Evolutionary conservation across 768 basidiomycete genomes (phyloP).

Genomic region (Lentinula raphanica): DNA sequence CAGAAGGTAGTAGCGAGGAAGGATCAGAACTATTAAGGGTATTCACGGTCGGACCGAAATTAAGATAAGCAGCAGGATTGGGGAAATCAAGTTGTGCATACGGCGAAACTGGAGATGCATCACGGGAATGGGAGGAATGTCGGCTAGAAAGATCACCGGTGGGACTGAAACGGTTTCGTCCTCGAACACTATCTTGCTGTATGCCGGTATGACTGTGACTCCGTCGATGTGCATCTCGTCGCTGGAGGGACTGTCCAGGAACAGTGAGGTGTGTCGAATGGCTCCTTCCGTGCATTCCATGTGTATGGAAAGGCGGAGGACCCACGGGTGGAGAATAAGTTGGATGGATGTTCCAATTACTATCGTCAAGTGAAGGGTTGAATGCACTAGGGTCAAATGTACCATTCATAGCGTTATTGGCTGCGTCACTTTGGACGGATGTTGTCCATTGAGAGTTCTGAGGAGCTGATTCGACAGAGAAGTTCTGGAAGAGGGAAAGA

Average conservation of each 20-base stretch:
- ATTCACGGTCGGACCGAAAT: neutral
- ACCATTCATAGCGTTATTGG: neutral
- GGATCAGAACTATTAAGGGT: neutral
- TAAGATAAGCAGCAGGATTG: neutral
- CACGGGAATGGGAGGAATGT: conserved; percentile 2
- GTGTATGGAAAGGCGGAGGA: neutral
- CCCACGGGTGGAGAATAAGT: neutral
- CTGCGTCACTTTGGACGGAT: neutral
- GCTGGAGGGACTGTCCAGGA: neutral
- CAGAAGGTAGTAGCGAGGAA: neutral
- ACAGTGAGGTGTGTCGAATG: conserved; percentile 5
- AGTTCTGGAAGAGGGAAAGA: neutral
- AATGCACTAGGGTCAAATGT: neutral
- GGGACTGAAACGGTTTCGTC: neutral
- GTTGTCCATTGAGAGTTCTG: neutral
- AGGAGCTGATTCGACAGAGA: neutral
- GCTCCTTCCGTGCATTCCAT: neutral
- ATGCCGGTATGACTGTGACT: conserved; percentile 7
- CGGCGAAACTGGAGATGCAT: neutral
- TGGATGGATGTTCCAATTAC: neutral
- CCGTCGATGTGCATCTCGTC: conserved; percentile 4
- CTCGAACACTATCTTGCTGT: neutral
- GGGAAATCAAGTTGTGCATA: neutral
- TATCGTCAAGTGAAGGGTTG: neutral
- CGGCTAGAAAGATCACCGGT: neutral